Base-by-base conservation (phyloP, 164 flowering plant genomes). In the Akebia trifoliata region DNA sequence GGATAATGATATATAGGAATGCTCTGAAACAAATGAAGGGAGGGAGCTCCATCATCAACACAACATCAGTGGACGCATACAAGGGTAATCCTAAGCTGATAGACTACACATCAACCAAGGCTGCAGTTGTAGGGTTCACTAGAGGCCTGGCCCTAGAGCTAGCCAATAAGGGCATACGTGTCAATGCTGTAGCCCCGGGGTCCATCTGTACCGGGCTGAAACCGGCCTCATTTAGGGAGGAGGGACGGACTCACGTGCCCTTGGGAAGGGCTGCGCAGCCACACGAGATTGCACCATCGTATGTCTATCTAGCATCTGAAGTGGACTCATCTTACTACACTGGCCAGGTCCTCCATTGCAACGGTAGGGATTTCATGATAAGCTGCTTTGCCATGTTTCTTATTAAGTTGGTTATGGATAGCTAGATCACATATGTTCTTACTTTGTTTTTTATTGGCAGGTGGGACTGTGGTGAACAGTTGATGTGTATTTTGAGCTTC, bases 231-330 rank as follows among this genome's bases (percentile, higher is more conserved):
- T 81, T 87, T 52, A 40, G 12, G 3, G 81, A 78, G 51, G 87
- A 82, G 6, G 70, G 64, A 26, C 39, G 97, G 21, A 38, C 50
- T 0, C 47, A 80, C 52, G 84, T 74, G 56, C 92, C 97, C 0
- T 87, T 90, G 97, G 65, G 72, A 12, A 72, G 97, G 72, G 82
- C 97, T 0, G 92, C 79, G 0, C 97, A 89, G 71, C 93, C 89
- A 0, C 14, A 34, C 15, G 93, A 88, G 74, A 74, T 83, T 22
- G 89, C 87, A 0, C 80, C 94, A 0, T 69, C 70, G 1, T 84
- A 77, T 39, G 94, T 90, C 4, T 86, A 81, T 74, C 81, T 85
- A 11, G 95, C 95, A 0, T 72, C 72, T 28, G 50, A 70, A 25
- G 68, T 62, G 0, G 75, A 62, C 56, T 81, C 90, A 5, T 86